A percentile compares a stretch with the other conserved stretches of the same genome.
phyloP scores from a whole-genome alignment of 1,139 yeast species.

The Lodderomyces theae region DNA sequence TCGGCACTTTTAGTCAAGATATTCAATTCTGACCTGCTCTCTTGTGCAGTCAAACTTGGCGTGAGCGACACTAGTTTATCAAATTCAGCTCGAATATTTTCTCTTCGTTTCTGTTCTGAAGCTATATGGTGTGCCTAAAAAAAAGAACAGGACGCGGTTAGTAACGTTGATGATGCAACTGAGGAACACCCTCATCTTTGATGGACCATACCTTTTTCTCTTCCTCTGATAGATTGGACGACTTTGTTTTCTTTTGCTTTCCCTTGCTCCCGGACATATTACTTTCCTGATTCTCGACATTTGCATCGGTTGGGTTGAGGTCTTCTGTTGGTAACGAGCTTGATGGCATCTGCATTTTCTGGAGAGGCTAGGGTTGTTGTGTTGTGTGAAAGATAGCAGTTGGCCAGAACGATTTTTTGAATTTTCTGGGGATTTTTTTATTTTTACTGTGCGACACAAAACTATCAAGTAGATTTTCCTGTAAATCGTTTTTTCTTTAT shows the following conservation, averaged over 20 bases:
- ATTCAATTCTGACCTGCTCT: constrained; percentile 44
- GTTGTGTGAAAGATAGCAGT: too few relatives aligned
- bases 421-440: constrained; percentile 1
- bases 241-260: constrained; percentile 24
- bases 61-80: constrained; percentile 44
- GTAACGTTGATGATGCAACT: too few relatives aligned
- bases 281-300: not conserved
- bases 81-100: constrained; percentile 46
- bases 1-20: constrained; percentile 48
- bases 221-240: constrained; percentile 39
- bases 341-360: constrained; percentile 4
- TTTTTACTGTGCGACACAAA: not conserved
- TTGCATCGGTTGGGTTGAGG: not conserved
- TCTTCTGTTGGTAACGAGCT: constrained; percentile 7
- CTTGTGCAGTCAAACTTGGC: constrained; percentile 41
- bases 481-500: too few relatives aligned
- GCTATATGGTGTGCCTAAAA: constrained; percentile 48
- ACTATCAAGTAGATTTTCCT: too few relatives aligned
- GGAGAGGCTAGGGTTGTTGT: too few relatives aligned
- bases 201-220: constrained; percentile 45
- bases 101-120: constrained; percentile 49
- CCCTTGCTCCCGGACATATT: constrained; percentile 7
- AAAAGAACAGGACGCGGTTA: too few relatives aligned
- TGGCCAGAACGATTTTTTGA: too few relatives aligned
- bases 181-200: too few relatives aligned